Percentiles rank a stretch among this genome's conserved stretches.
Evolutionary conservation across 1,284 basidiomycete species (phyloP).

Genomic region (Sporisorium exsertum): DNA sequence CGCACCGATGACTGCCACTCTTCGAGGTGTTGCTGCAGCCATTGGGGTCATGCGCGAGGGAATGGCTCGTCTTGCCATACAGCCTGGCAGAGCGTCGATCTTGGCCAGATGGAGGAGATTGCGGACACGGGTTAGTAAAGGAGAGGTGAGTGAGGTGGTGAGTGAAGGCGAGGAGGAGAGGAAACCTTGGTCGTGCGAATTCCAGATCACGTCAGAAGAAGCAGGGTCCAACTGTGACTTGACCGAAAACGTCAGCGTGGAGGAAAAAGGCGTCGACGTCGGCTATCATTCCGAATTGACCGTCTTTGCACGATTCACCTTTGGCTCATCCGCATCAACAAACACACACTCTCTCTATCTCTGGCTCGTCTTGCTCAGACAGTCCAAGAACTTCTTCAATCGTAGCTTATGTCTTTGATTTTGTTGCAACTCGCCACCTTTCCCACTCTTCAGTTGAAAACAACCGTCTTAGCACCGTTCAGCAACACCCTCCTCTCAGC

Average conservation of each 20-base stretch:
- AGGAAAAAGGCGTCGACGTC: background rate
- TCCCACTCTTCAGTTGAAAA: slow-evolving; percentile 51
- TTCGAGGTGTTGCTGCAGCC: background rate
- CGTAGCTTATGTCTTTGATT: background rate
- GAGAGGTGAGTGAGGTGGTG: background rate
- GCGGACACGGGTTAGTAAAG: background rate
- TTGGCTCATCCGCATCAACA: background rate
- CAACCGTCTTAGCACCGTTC: slow-evolving; percentile 67
- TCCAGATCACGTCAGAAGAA: slow-evolving; percentile 7
- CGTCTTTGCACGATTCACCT: background rate
- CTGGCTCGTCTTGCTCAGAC: no score
- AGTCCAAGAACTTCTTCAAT: background rate
- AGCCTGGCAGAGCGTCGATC: background rate
- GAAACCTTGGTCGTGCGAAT: background rate
- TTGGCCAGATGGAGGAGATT: background rate
- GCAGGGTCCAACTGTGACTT: slow-evolving; percentile 16
- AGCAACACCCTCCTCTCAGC: slow-evolving; percentile 63
- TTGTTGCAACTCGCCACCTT: background rate
- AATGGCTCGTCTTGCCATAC: background rate
- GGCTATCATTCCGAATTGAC: background rate
- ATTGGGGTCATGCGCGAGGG: background rate
- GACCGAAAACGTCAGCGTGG: background rate
- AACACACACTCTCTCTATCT: background rate
- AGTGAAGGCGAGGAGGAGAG: background rate
- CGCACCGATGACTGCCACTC: slow-evolving; percentile 71